phyloP scores from a whole-genome alignment of 768 basidiomycete species.

The Piloderma croceum region DNA sequence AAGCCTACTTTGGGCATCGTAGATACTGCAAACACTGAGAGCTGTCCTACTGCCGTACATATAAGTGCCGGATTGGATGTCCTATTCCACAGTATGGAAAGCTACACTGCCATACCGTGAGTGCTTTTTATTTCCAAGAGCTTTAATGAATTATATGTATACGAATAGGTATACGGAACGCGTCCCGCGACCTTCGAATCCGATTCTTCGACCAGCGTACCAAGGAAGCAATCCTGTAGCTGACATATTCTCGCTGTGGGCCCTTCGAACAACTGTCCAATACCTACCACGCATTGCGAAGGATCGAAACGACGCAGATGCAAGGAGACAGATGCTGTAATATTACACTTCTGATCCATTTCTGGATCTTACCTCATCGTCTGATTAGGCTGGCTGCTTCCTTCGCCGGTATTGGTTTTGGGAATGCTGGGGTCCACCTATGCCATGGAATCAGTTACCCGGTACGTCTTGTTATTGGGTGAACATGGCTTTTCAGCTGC shows the following conservation, averaged over 20 bases:
- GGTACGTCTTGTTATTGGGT: conserved; percentile 38
- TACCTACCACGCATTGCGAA: conserved; percentile 84
- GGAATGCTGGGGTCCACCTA: conserved; percentile 88
- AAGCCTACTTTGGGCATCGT: conserved; percentile 85
- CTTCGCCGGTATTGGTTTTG: conserved; percentile 93
- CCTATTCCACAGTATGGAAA: conserved; percentile 93
- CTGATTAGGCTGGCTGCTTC: conserved; percentile 73
- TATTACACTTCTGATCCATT: conserved; percentile 14
- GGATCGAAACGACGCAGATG: conserved; percentile 73
- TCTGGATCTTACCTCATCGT: neutral
- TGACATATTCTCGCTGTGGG: conserved; percentile 95
- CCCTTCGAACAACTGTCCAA: conserved; percentile 81
- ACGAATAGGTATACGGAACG: conserved; percentile 76
- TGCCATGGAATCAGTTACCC: conserved; percentile 90
- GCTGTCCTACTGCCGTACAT: conserved; percentile 87
- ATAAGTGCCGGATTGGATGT: conserved; percentile 95
- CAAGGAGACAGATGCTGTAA: conserved; percentile 87
- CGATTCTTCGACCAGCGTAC: conserved; percentile 85
- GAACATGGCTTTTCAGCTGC: neutral
- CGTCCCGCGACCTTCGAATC: conserved; percentile 83
- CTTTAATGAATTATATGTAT: conserved; percentile 3
- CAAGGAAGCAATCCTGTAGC: conserved; percentile 93
- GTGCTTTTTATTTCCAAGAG: conserved; percentile 17
- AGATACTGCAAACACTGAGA: conserved; percentile 87
- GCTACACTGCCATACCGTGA: conserved; percentile 89